Conservation (phyloP, 176 grass and related monocot species). For the Bolboschoenus planiculmis region DNA sequence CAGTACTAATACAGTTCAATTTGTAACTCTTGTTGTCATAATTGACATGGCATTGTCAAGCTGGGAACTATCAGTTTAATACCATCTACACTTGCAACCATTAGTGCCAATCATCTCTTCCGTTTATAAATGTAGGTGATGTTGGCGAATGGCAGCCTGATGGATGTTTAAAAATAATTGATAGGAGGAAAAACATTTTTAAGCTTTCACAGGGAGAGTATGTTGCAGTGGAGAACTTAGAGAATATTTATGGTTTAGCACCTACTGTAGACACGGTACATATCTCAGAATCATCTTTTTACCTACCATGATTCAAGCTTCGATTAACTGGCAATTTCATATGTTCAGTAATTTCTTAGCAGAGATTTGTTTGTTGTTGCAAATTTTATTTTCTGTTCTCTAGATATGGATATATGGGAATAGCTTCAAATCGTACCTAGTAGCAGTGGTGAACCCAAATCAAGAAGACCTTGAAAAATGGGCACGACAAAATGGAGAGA, state of each 20-base stretch:
- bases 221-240: conserved; percentile 46
- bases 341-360: not conserved
- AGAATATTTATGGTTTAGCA: conserved; percentile 39
- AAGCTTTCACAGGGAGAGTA: conserved; percentile 50
- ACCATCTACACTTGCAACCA: not conserved
- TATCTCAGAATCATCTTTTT: not conserved
- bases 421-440: conserved; percentile 37
- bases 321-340: not conserved
- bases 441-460: conserved; percentile 40
- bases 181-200: conserved; percentile 48
- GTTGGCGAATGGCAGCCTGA: conserved; percentile 45
- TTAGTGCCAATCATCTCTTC: not conserved
- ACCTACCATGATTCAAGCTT: not conserved
- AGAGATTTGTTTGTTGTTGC: not conserved
- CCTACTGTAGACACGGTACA: conserved; percentile 29
- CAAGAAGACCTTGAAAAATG: conserved; percentile 28
- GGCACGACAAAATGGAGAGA: conserved; percentile 26
- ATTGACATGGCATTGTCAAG: not conserved
- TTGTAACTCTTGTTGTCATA: not conserved
- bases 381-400: not conserved
- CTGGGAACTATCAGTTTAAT: not conserved
- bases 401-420: conserved; percentile 45
- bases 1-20: not conserved
- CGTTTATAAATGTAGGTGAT: conserved; percentile 27
- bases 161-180: conserved; percentile 43